phyloP scores from a whole-genome alignment of 2,329 filamentous ascomycete genomes.

The Aspergillus bombycis region DNA sequence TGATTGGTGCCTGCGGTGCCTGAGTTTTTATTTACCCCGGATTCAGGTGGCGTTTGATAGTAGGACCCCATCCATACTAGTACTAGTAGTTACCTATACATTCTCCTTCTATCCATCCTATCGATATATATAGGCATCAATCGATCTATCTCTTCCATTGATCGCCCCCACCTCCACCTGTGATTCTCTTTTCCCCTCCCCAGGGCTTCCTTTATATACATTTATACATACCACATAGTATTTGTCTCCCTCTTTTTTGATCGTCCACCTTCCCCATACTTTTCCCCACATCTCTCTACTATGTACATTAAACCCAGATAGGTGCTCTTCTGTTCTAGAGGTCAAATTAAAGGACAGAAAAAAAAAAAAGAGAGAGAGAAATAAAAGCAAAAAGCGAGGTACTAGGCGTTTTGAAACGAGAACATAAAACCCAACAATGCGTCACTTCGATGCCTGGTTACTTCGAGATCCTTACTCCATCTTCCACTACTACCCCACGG shows the following conservation, averaged over 20 bases:
- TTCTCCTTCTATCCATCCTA: too few species aligned
- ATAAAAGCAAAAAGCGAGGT: neutral
- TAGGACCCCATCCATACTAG: too few species aligned
- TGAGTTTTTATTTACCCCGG: neutral
- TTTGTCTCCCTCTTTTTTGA: neutral
- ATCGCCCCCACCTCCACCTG: neutral
- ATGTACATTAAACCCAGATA: too few species aligned
- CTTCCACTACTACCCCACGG: slow-evolving; percentile 42
- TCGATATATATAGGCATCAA: too few species aligned
- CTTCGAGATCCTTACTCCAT: slow-evolving; percentile 44
- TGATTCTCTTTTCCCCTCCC: neutral
- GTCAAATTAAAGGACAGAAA: neutral
- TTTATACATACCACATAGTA: neutral
- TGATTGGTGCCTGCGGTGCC: too few species aligned
- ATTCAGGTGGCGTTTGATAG: neutral
- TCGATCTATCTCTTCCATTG: neutral
- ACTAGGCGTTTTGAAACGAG: neutral
- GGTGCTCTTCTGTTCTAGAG: neutral
- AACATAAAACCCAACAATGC: slow-evolving; percentile 27
- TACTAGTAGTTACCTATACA: too few species aligned
- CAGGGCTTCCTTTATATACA: neutral
- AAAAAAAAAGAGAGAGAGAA: neutral
- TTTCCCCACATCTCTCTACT: neutral
- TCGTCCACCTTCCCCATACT: neutral
- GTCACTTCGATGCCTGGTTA: slow-evolving; percentile 44